These are phyloP conservation scores for Akanthomyces lecanii DNA, from an alignment of 2,329 filamentous ascomycete genomes.

Conservation along the genomic window DNA sequence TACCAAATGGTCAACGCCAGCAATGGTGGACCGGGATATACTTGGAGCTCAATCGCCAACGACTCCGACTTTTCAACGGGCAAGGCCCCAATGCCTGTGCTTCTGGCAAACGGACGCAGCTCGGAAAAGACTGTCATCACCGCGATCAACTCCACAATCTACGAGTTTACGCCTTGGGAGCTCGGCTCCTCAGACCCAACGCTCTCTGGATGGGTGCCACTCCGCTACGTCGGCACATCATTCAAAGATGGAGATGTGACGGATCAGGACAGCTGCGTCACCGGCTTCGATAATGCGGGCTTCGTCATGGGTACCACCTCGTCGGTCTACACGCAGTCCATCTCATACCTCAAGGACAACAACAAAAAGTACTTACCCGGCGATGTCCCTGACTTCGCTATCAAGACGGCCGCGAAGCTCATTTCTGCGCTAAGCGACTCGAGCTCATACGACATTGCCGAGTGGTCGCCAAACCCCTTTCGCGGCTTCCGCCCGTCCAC, in stretches of 20 bases:
- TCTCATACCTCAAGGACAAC: conserved; percentile 53
- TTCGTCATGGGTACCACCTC: conserved; percentile 84
- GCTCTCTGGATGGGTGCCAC: conserved; percentile 65
- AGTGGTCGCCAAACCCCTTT: conserved; percentile 71
- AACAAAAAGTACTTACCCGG: conserved; percentile 23
- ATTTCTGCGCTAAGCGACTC: conserved; percentile 51
- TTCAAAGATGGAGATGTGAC: conserved; percentile 61
- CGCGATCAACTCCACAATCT: conserved; percentile 65
- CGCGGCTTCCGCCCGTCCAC: conserved; percentile 56
- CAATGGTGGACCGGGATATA: conserved; percentile 68
- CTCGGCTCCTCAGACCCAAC: conserved; percentile 74
- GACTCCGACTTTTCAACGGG: conserved; percentile 59
- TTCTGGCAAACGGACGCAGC: conserved; percentile 64
- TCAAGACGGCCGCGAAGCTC: conserved; percentile 46
- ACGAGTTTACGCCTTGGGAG: conserved; percentile 76
- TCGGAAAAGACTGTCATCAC: conserved; percentile 55
- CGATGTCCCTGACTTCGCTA: conserved; percentile 46
- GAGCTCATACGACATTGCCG: conserved; percentile 65
- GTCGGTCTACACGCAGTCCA: conserved; percentile 75
- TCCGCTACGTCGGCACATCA: conserved; percentile 67
- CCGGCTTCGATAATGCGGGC: conserved; percentile 77
- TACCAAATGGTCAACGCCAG: conserved; percentile 73
- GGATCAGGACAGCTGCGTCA: conserved; percentile 57
- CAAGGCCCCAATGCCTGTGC: conserved; percentile 65
- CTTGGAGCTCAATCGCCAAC: conserved; percentile 62